Evolutionary conservation across 441 rosid species (phyloP).

Genomic region (Raphanus hybrid): DNA sequence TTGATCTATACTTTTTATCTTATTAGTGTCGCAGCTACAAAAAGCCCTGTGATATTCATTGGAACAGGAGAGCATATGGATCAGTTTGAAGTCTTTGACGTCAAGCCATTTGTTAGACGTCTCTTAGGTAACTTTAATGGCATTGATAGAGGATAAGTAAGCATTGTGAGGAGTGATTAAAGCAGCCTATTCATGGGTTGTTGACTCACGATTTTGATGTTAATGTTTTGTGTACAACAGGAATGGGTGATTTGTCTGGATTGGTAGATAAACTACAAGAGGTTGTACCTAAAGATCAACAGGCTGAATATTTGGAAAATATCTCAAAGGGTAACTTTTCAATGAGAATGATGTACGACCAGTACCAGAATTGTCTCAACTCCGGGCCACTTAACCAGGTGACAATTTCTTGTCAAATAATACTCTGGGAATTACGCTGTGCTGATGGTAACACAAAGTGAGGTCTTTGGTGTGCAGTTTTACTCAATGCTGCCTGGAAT

Average conservation of each 20-base stretch:
- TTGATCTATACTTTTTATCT: conserved; percentile 10
- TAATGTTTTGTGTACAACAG: conserved; percentile 47
- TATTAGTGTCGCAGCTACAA: conserved; percentile 92
- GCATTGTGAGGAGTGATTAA: not conserved
- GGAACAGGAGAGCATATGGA: conserved; percentile 99
- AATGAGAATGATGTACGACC: conserved; percentile 93
- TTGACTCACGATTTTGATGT: not conserved
- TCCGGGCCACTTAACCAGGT: conserved; percentile 97
- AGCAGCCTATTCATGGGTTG: not conserved
- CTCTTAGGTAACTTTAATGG: conserved; percentile 67
- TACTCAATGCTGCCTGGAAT: conserved; percentile 89
- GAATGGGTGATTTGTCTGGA: conserved; percentile 97
- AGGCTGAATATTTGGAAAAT: conserved; percentile 91
- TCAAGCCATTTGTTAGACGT: conserved; percentile 91
- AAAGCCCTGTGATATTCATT: conserved; percentile 95
- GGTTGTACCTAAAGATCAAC: conserved; percentile 98
- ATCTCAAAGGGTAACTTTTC: conserved; percentile 88
- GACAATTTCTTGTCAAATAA: conserved; percentile 11
- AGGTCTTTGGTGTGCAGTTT: conserved; percentile 52
- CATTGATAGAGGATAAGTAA: not conserved
- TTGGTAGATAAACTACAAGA: conserved; percentile 96
- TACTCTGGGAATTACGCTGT: not conserved
- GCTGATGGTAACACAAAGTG: not conserved
- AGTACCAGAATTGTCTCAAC: conserved; percentile 78
- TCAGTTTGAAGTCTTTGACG: conserved; percentile 96